Base-by-base conservation (phyloP, 768 basidiomycete genomes). In the Suillus weaverae region DNA sequence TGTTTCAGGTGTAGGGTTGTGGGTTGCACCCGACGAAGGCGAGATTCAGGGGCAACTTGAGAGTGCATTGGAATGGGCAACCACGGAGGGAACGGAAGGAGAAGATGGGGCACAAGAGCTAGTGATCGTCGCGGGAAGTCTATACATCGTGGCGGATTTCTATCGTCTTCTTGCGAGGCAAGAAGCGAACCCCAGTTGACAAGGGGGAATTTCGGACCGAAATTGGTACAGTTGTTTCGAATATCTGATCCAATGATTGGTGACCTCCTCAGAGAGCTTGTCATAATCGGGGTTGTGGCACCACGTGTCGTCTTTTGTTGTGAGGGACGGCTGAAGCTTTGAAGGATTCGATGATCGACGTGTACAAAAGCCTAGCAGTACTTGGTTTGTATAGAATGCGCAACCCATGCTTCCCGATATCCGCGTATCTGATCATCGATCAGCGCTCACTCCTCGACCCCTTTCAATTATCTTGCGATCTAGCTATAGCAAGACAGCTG, bases 101-200 rank as follows among this genome's bases (percentile, higher is more conserved):
- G 63, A 66, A 53, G 70, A 55, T 32, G 67, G 66, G 14, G 63
- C 66, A 8, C 72, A 79, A 33, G 76, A 78, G n/a, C 70, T 94
- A 61, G 83, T 91, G 0, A 84, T 97, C 13, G 72, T 97, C 1
- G 90, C 94, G 30, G 97, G 97, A 44, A 99, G 97, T 77, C 74
- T 99, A 70, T 99, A 99, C 78, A 84, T 98, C 44, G 93, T 95
- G 1, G 94, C 95, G 11, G 97, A 99, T 78, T 87, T 96, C 62
- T 97, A 97, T 79, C 81, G 95, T 63, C 69, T 89, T 35, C 14
- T 74, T 43, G 55, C 60, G 56, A 9, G 32, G 18, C 57, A 59
- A 18, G 26, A 59, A 11, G 26, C 10, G 39, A 20, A 30, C 57
- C 30, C 57, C 30, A 13, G 10, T 59, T 32, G 39, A 41, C 39